Percentiles rank a stretch among this genome's conserved stretches.
Evolutionary conservation across 257 asterid genomes (phyloP).

Genomic region (Nicotiana noctiflora): DNA sequence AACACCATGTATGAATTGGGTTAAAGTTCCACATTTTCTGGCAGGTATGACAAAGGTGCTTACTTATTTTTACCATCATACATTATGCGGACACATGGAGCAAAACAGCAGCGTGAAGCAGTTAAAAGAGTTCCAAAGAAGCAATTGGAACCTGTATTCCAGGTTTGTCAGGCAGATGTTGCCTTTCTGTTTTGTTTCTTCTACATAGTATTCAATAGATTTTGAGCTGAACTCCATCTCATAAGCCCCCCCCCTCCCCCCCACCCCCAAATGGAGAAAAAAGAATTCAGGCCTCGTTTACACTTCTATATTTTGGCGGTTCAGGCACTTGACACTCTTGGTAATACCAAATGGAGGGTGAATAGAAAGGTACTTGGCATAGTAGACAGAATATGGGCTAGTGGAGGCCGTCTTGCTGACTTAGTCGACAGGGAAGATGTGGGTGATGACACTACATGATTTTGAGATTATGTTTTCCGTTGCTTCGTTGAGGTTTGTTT

Average conservation of each 20-base stretch:
- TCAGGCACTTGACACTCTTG: constrained; percentile 91
- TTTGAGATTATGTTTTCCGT: not conserved
- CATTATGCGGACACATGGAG: constrained; percentile 97
- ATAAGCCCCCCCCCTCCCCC: not conserved
- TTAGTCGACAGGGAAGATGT: constrained; percentile 93
- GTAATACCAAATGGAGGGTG: constrained; percentile 91
- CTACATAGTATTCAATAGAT: not conserved
- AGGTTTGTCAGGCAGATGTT: constrained; percentile 39
- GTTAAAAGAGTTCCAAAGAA: constrained; percentile 59
- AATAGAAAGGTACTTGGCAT: constrained; percentile 73
- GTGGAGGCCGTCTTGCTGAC: constrained; percentile 81
- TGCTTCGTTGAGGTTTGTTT: not conserved
- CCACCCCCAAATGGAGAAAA: not conserved
- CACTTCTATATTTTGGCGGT: constrained; percentile 10
- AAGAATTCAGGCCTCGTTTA: not conserved
- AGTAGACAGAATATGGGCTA: constrained; percentile 88
- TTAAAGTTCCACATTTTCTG: constrained; percentile 10
- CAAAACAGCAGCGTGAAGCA: constrained; percentile 83
- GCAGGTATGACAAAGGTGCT: constrained; percentile 88
- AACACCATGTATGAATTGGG: not conserved
- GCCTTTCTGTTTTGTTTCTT: constrained; percentile 5
- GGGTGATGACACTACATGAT: constrained; percentile 21
- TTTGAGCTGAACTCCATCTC: not conserved
- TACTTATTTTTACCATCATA: constrained; percentile 86
- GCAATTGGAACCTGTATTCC: constrained; percentile 65